phyloP scores from a whole-genome alignment of 2,329 filamentous ascomycete species.

The Microdochium nivale region DNA sequence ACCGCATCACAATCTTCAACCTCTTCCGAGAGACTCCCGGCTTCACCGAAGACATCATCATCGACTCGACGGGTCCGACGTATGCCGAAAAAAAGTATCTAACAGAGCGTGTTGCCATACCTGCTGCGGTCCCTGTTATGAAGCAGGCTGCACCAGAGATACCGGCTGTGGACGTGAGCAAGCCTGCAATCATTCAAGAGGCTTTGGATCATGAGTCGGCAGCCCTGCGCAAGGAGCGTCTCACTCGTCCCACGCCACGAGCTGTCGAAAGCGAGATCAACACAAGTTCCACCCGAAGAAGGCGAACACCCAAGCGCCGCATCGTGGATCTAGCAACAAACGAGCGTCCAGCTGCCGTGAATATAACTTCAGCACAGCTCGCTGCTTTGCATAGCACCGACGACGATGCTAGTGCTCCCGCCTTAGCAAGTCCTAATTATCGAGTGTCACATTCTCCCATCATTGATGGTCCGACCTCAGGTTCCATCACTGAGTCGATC shows the following conservation, averaged over 20 bases:
- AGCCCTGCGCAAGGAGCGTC: constrained; percentile 51
- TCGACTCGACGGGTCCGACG: constrained; percentile 77
- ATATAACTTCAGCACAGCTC: constrained; percentile 17
- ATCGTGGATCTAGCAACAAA: constrained; percentile 56
- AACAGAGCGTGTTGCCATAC: constrained; percentile 70
- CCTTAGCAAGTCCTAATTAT: constrained; percentile 27
- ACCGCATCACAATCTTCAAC: constrained; percentile 90
- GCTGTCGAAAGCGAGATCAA: constrained; percentile 49
- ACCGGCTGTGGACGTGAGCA: constrained; percentile 57
- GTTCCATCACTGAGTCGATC: constrained; percentile 20
- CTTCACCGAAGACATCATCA: constrained; percentile 81
- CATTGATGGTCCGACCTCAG: constrained; percentile 16
- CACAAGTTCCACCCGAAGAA: constrained; percentile 50
- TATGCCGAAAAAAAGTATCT: constrained; percentile 80
- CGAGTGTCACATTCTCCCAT: constrained; percentile 34
- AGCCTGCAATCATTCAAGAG: constrained; percentile 50
- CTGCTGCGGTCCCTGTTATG: constrained; percentile 68
- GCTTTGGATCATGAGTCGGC: constrained; percentile 36
- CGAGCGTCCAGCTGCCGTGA: constrained; percentile 23
- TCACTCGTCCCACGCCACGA: constrained; percentile 32
- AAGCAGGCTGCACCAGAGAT: constrained; percentile 58
- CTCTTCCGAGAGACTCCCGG: constrained; percentile 85
- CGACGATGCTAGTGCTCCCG: constrained; percentile 9
- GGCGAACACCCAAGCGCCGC: constrained; percentile 50
- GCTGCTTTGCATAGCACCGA: constrained; percentile 8